Evolutionary conservation across 139 green algal genomes (phyloP).

Genomic region (Closterium sp.): DNA sequence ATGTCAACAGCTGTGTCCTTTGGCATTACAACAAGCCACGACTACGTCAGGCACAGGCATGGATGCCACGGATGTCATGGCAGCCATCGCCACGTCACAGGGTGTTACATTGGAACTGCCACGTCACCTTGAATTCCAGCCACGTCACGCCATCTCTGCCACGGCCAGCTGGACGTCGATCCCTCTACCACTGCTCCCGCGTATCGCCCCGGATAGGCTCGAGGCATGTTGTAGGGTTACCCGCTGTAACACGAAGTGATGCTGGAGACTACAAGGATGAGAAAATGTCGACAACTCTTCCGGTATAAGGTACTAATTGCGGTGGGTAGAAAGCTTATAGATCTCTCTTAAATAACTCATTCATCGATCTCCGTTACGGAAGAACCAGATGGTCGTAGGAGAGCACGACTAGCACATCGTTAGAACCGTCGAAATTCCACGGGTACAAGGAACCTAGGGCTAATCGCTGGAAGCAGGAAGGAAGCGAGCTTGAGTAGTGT

Average conservation of each 20-base stretch:
- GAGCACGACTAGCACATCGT: not conserved
- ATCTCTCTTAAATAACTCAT: not conserved
- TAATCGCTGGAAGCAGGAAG: not conserved
- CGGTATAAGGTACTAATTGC: not conserved
- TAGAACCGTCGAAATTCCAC: not conserved
- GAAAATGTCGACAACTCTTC: not conserved
- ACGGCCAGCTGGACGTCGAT: not conserved
- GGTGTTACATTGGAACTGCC: not conserved
- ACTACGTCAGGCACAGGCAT: no score
- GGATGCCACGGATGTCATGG: no score
- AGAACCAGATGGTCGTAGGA: not conserved
- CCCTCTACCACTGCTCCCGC: not conserved
- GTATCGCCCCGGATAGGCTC: not conserved
- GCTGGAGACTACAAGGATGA: not conserved
- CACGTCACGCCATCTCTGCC: not conserved
- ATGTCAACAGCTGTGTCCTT: no score
- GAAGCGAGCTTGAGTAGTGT: not conserved
- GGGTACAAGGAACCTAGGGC: not conserved
- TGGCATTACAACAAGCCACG: no score
- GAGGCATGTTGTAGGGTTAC: not conserved
- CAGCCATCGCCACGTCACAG: not conserved
- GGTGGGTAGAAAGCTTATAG: not conserved
- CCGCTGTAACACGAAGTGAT: not conserved
- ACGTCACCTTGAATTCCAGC: not conserved
- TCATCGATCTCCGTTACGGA: not conserved